A percentile compares a stretch with the other conserved stretches of the same genome.
These are phyloP conservation scores for Diaporthe caulivora DNA, from an alignment of 2,329 filamentous ascomycete species.

Conservation along the genomic window DNA sequence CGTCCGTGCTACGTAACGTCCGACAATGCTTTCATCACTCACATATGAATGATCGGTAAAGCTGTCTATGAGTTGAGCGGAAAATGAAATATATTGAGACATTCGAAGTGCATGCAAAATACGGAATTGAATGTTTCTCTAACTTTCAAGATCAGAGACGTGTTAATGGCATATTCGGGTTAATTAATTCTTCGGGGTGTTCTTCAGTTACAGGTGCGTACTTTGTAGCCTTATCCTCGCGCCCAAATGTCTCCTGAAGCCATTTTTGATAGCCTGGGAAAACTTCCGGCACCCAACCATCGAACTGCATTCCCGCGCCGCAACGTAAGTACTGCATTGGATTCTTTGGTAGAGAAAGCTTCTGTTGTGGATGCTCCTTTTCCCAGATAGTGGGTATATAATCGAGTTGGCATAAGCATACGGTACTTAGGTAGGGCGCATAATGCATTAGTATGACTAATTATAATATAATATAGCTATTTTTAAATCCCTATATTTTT, in stretches of 20 bases:
- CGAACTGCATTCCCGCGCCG: neutral
- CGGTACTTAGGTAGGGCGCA: no score
- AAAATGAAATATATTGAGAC: no score
- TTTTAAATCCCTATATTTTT: no score
- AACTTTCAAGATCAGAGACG: no score
- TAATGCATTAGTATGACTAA: no score
- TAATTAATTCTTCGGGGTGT: neutral
- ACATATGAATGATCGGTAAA: no score
- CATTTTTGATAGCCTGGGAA: neutral
- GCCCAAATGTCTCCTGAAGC: neutral
- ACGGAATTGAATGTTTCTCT: neutral
- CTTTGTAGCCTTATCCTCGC: neutral
- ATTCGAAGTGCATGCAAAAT: neutral
- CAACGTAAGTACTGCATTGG: neutral
- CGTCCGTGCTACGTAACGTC: no score
- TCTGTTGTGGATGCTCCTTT: neutral
- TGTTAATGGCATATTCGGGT: neutral
- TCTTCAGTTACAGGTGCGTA: neutral
- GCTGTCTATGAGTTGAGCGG: no score
- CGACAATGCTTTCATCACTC: no score
- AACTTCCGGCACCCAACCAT: slow-evolving; percentile 4
- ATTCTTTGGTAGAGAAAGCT: neutral
- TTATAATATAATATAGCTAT: no score
- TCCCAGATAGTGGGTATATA: neutral
- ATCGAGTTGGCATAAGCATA: slow-evolving; percentile 13